Evolutionary conservation across 257 asterid genomes (phyloP), one percentile per base, ranked within the genome.

Genomic region (Mitragyna speciosa): DNA sequence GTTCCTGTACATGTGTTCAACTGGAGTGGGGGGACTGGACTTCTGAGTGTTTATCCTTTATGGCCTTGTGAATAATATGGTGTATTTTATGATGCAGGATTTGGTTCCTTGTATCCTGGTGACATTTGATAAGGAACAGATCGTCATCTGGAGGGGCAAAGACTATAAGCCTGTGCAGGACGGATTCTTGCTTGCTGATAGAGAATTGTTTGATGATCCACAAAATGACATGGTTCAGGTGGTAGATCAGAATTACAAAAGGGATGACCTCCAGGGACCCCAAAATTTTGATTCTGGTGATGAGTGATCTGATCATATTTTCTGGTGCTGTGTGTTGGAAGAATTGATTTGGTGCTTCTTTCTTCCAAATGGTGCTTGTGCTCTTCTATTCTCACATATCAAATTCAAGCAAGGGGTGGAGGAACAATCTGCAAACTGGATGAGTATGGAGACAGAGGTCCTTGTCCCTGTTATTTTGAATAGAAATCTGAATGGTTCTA

Each of bases 81-180:
- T 63, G 61, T 22, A 41, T 76, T 76, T 76, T 19, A 2, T 82
- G 76, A 39, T 52, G 19, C 97, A 95, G 98, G 95, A 92, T 80
- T 78, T 95, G 68, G 97, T 94, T 70, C 97, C 98, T 73, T 95
- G 99, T 80, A 84, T 89, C 79, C 91, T 92, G 54, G 98, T 95
- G 81, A 91, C 97, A 11, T 95, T 95, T 70, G 91, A 91, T 20
- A 95, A 95, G 91, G 99, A 95, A 82, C 98, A 93, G 91, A 88
- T 93, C 24, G 93, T 95, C 63, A 80, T 92, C 28, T 95, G 99
- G 99, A 90, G 96, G 88, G 99, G 97, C 54, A 81, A 86, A 78
- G 86, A 90, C 88, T 93, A 90, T 73, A 86, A 84, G 67, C 94
- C 97, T 11, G 45, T 76, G 11, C 85, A 84, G 67, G 97, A 90